A percentile compares a stretch with the other conserved stretches of the same genome.
Conservation (phyloP, 2,329 filamentous ascomycete species). For the Phialocephala subalpina region DNA sequence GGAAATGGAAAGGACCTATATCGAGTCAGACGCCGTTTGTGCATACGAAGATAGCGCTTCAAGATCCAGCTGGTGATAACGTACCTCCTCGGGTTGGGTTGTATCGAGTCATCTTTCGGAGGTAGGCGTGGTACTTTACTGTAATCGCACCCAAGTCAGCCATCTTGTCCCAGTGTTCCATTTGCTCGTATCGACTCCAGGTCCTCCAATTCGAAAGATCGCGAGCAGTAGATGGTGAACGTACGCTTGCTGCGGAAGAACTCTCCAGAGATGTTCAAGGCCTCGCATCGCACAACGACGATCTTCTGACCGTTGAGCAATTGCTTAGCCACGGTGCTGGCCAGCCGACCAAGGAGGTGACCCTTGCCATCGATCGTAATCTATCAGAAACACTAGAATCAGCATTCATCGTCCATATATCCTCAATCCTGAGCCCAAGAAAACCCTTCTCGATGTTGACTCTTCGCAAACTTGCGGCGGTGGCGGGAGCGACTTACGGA, state of each 20-base stretch:
- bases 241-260: slow-evolving; percentile 99
- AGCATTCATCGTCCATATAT: slow-evolving; percentile 36
- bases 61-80: slow-evolving; percentile 12
- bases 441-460: slow-evolving; percentile 16
- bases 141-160: slow-evolving; percentile 59
- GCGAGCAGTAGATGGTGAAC: slow-evolving; percentile 54
- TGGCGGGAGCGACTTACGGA: slow-evolving; percentile 64
- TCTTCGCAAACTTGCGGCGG: slow-evolving; percentile 25
- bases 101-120: slow-evolving; percentile 99
- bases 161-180: slow-evolving; percentile 27
- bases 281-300: slow-evolving; percentile 97
- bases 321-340: slow-evolving; percentile 98
- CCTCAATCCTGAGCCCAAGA: slow-evolving; percentile 15
- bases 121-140: slow-evolving; percentile 99
- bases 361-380: slow-evolving; percentile 99
- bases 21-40: slow-evolving; percentile 45
- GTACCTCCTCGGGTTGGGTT: slow-evolving; percentile 98
- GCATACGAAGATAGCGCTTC: slow-evolving; percentile 3
- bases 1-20: slow-evolving; percentile 98
- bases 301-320: slow-evolving; percentile 99
- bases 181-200: slow-evolving; percentile 28
- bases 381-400: slow-evolving; percentile 57
- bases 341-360: slow-evolving; percentile 98
- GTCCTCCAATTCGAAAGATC: slow-evolving; percentile 23
- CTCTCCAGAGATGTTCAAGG: slow-evolving; percentile 99